Percentiles rank a stretch among this genome's conserved stretches.
Conservation (phyloP, 2,329 filamentous ascomycete genomes). For the Blastomyces emzantsi region DNA sequence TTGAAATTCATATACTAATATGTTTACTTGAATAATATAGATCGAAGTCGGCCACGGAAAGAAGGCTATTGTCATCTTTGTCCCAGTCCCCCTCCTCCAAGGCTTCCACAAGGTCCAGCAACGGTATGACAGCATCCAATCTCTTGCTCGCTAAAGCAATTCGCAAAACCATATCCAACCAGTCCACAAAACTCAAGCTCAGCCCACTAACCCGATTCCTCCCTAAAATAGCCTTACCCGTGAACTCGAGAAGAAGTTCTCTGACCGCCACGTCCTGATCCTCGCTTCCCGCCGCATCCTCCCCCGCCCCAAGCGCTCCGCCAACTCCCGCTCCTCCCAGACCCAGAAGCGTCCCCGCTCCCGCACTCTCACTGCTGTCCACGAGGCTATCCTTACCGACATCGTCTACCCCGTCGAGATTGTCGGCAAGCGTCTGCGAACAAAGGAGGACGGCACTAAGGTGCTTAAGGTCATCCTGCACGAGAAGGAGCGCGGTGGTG, state of each 20-base stretch:
- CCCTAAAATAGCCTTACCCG: conserved; percentile 68
- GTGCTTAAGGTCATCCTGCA: conserved; percentile 97
- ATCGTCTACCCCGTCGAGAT: conserved; percentile 99
- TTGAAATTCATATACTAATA: conserved; percentile 20
- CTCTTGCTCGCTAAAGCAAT: not conserved
- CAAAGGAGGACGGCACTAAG: conserved; percentile 98
- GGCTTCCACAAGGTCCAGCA: conserved; percentile 99
- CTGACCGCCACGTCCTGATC: conserved; percentile 98
- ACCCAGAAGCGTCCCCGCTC: conserved; percentile 98
- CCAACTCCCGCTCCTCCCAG: conserved; percentile 89
- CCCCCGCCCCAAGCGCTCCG: conserved; percentile 96
- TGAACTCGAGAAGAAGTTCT: conserved; percentile 99
- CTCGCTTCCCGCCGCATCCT: conserved; percentile 98
- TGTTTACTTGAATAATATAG: conserved; percentile 45
- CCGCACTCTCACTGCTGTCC: conserved; percentile 94
- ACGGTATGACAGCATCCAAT: conserved; percentile 59
- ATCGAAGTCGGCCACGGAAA: conserved; percentile 99
- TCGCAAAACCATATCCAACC: conserved; percentile 3
- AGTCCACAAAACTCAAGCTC: not conserved
- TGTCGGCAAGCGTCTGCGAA: conserved; percentile 96
- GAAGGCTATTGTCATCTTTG: conserved; percentile 99
- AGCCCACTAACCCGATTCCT: not conserved
- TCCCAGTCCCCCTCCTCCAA: conserved; percentile 96
- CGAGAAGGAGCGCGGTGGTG: conserved; percentile 99
- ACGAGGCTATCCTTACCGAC: conserved; percentile 96